These are phyloP conservation scores for Pascua sp. DNA, from an alignment of 1,284 basidiomycete genomes.

Conservation along the genomic window DNA sequence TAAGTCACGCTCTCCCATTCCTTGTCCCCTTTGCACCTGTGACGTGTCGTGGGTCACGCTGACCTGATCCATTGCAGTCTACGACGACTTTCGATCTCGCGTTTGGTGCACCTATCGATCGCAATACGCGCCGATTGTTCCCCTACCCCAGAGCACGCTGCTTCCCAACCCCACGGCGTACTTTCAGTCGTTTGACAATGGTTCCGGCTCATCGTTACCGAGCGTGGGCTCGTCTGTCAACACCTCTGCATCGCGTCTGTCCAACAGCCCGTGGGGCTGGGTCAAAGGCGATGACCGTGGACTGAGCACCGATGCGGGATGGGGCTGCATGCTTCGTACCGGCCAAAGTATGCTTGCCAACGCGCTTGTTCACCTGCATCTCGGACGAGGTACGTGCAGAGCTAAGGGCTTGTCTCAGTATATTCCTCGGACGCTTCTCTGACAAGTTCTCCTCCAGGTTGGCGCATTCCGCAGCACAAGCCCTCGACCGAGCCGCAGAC, in stretches of 20 bases:
- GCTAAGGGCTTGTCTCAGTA: slow-evolving; percentile 48
- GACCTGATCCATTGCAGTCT: slow-evolving; percentile 56
- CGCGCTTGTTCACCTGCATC: slow-evolving; percentile 73
- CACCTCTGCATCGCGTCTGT: slow-evolving; percentile 7
- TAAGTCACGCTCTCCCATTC: slow-evolving; percentile 21
- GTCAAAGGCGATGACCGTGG: slow-evolving; percentile 61
- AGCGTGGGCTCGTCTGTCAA: slow-evolving; percentile 1
- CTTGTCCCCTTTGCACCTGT: not conserved
- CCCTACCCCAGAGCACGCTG: slow-evolving; percentile 47
- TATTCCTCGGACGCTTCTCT: slow-evolving; percentile 5
- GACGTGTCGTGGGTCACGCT: slow-evolving; percentile 39
- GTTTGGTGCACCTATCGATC: slow-evolving; percentile 92
- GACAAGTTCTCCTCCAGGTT: slow-evolving; percentile 56
- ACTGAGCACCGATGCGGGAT: slow-evolving; percentile 89
- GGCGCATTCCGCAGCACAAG: slow-evolving; percentile 59
- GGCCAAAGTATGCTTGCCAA: slow-evolving; percentile 92
- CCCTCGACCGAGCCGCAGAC: slow-evolving; percentile 20
- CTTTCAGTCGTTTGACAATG: slow-evolving; percentile 37
- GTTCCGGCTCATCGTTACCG: not conserved
- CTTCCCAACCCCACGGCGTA: slow-evolving; percentile 44
- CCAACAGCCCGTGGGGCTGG: slow-evolving; percentile 38
- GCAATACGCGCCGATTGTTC: slow-evolving; percentile 76
- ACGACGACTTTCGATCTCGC: slow-evolving; percentile 80
- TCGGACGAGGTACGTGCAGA: slow-evolving; percentile 63
- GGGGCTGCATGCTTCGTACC: slow-evolving; percentile 97